A percentile compares a stretch with the other conserved stretches of the same genome.
These are phyloP conservation scores for Podila epicladia DNA, from an alignment of 192 early-diverging fungal species.

Conservation along the genomic window DNA sequence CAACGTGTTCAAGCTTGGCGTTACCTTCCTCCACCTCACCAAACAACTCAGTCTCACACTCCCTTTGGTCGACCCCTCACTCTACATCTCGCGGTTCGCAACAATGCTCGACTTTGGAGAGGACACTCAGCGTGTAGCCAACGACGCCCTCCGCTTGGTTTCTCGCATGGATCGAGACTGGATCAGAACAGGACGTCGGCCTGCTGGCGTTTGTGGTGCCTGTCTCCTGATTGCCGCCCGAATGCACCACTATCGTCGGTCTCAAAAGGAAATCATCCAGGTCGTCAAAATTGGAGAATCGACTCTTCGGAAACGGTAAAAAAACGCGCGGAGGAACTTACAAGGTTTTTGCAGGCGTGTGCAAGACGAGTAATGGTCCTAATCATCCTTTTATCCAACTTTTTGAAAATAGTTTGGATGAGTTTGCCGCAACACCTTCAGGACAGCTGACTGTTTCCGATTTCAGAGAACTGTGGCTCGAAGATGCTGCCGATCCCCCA, in stretches of 20 bases:
- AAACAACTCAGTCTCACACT: conserved; percentile 67
- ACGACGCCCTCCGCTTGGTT: conserved; percentile 84
- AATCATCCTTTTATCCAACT: neutral
- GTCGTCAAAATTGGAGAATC: conserved; percentile 91
- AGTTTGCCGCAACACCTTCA: conserved; percentile 85
- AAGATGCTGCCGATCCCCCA: conserved; percentile 84
- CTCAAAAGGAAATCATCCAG: conserved; percentile 83
- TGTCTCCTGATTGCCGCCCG: conserved; percentile 88
- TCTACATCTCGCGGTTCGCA: conserved; percentile 95
- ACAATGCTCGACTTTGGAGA: conserved; percentile 91
- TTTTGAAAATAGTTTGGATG: conserved; percentile 65
- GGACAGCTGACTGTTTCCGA: conserved; percentile 78
- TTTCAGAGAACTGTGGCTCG: conserved; percentile 88
- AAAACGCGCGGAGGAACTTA: no score
- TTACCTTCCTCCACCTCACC: conserved; percentile 83
- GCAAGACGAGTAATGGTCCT: neutral
- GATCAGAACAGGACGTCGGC: conserved; percentile 89
- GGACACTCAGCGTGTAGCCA: conserved; percentile 76
- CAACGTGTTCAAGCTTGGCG: conserved; percentile 90
- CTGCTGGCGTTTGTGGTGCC: conserved; percentile 95
- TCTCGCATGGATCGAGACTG: conserved; percentile 95
- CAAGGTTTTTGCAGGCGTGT: neutral
- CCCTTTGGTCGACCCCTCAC: conserved; percentile 89
- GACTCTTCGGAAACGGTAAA: conserved; percentile 81
- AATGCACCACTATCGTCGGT: conserved; percentile 90